A percentile compares a stretch with the other conserved stretches of the same genome.
Conservation (phyloP, 108 stramenopile genomes). For the Nitzschia sp. region DNA sequence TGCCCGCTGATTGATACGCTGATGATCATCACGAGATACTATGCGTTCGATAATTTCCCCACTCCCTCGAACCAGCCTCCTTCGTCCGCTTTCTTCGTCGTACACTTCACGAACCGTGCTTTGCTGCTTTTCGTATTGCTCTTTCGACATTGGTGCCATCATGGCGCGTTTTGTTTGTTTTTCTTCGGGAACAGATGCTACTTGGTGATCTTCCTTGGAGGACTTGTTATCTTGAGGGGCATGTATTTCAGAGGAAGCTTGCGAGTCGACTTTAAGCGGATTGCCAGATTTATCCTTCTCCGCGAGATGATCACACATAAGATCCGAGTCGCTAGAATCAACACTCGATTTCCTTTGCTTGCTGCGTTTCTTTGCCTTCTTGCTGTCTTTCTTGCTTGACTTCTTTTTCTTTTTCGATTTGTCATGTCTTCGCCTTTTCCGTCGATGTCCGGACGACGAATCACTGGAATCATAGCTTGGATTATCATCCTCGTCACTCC, state of each 20-base stretch:
- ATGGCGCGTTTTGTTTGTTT: not conserved
- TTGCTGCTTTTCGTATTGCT: slow-evolving; percentile 80
- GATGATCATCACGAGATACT: slow-evolving; percentile 78
- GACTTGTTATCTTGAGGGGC: too few species aligned
- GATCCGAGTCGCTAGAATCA: not conserved
- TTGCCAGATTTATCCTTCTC: not conserved
- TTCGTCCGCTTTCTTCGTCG: slow-evolving; percentile 81
- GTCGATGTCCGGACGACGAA: too few species aligned
- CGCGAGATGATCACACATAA: not conserved
- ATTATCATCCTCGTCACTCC: not conserved
- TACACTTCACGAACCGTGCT: slow-evolving; percentile 78
- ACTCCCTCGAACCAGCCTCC: slow-evolving; percentile 78
- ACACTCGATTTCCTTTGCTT: too few species aligned
- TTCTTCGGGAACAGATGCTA: too few species aligned
- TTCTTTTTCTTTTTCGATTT: slow-evolving; percentile 7
- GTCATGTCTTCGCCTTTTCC: not conserved
- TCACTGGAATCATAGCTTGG: too few species aligned
- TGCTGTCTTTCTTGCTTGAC: not conserved
- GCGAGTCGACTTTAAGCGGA: too few species aligned
- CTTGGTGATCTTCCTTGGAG: too few species aligned
- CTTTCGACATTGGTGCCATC: slow-evolving; percentile 85
- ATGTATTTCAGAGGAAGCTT: too few species aligned
- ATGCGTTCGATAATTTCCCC: slow-evolving; percentile 94
- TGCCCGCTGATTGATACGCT: slow-evolving; percentile 73
- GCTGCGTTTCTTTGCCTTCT: not conserved